Base-by-base conservation (phyloP, 129 eudicot genomes). In the Arctium minus region DNA sequence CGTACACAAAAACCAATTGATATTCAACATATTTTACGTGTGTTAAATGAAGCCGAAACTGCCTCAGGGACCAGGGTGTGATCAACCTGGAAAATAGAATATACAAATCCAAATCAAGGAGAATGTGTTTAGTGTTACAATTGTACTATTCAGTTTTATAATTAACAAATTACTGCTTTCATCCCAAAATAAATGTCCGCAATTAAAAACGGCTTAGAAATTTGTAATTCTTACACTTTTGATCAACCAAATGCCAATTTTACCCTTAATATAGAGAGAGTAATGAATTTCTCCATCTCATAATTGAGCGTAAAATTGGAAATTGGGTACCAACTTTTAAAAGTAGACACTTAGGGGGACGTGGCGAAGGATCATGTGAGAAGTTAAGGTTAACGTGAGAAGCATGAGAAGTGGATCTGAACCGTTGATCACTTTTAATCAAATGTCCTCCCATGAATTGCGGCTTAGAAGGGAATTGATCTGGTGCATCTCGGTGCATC, bases 1-100 rank as follows among this genome's bases (percentile, higher is more conserved):
- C 67, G 1, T 76, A 76, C 48, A 75, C 9, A 48, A 35, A 8
- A 32, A 74, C 35, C 18, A 2, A n/a, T 38, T 13, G 27, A 44
- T 44, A 74, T 12, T 40, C 12, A 4, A 73, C 77, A 72, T 36
- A 33, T 60, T 53, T 33, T 77, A 77, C 80, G 53, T 35, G 33
- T 33, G 46, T 62, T 77, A 35, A 76, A 31, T 50, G 40, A 53
- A 76, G 67, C 80, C 80, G 1, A 77, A 77, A 77, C 73, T 22
- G 48, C 72, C 81, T 77, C 73, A 1, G 27, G 27, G 27, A 22
- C 27, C 27, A 22, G 0, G 9, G 29, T 17, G 38, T 79, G 72
- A 60, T 56, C 80, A 75, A 17, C 76, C 76, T 37, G 48, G 29
- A 75, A 75, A 75, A 46, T 62, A 10, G 53, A 60, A 48, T 18